Base-by-base conservation (phyloP, 352 stramenopile genomes). In the Globisporangium acanthophoron region DNA sequence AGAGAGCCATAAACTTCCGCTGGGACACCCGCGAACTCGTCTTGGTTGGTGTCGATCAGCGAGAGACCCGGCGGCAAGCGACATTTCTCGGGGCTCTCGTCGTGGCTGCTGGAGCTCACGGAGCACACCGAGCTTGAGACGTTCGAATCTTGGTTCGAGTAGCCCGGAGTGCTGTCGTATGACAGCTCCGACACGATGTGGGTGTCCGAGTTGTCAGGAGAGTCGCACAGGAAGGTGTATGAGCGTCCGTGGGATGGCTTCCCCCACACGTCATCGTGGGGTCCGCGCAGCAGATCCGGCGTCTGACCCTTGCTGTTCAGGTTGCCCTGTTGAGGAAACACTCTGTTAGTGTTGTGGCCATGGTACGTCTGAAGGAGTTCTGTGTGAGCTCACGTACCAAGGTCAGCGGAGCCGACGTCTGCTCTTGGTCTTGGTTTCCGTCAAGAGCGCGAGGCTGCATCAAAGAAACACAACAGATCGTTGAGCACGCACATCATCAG, bases 11-110 rank as follows among this genome's bases (percentile, higher is more conserved):
- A 92, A 29, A 85, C 75, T 0, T 71, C 80, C 2, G 78, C 87
- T 52, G 84, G 84, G 0, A 77, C 90, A 24, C 81, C 68, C 15
- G 83, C 77, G 31, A 93, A 92, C 50, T 92, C 83, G 59, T 90
- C 80, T 73, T 93, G 78, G 24, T 92, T 87, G 41, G 79, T 79
- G 52, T 88, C 81, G 39, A 92, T 77, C 29, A 90, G 66, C 0
- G 81, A 80, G 64, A 88, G 69, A 35, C 74, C 70, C 1, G 74
- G 66, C 9, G 74, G 67, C 8, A 67, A 35, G 52, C 65, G 51
- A 45, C 60, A 64, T 1, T 40, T 54, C 44, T 54, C 54, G 67
- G 47, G 12, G 45, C 58, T 67, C 44, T 70, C 65, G 44, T 65
- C 54, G 20, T 72, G 59, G 40, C n/a, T 62, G 40, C 21, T 58